Percentiles rank a stretch among this genome's conserved stretches.
These are phyloP conservation scores for Xylaria acuta DNA, from an alignment of 495 filamentous ascomycete species.

Conservation along the genomic window DNA sequence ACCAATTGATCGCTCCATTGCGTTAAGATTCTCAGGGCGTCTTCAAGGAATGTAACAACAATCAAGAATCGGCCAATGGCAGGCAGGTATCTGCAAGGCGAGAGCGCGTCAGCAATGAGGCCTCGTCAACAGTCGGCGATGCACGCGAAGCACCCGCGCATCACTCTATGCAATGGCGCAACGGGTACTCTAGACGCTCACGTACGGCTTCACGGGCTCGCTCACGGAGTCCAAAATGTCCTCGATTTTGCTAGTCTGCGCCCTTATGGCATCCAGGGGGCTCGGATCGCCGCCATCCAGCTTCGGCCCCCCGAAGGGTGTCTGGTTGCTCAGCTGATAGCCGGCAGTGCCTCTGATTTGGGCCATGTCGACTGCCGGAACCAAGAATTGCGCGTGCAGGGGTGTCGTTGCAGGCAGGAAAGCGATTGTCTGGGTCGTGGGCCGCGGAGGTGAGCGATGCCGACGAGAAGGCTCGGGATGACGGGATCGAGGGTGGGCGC, in stretches of 20 bases:
- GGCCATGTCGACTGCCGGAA: conserved; percentile 65
- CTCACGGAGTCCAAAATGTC: conserved; percentile 87
- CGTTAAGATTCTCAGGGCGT: conserved; percentile 93
- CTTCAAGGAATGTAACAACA: conserved; percentile 97
- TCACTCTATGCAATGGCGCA: neutral
- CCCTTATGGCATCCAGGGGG: conserved; percentile 87
- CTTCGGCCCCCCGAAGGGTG: conserved; percentile 68
- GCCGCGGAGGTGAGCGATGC: conserved; percentile 2
- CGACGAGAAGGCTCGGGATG: conserved; percentile 16
- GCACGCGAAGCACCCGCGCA: conserved; percentile 13
- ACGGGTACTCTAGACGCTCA: conserved; percentile 37
- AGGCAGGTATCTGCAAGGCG: conserved; percentile 78
- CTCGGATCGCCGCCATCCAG: conserved; percentile 74
- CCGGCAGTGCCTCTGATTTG: conserved; percentile 96
- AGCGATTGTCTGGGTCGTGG: neutral
- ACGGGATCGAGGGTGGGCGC: conserved; percentile 3
- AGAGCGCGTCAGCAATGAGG: conserved; percentile 34
- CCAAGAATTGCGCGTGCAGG: conserved; percentile 26
- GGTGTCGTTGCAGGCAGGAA: conserved; percentile 31
- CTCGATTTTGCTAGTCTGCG: conserved; percentile 98
- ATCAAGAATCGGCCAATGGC: conserved; percentile 97
- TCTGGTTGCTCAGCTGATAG: conserved; percentile 86
- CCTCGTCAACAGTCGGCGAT: neutral
- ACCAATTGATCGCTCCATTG: conserved; percentile 97
- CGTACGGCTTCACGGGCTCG: conserved; percentile 96